A percentile compares a stretch with the other conserved stretches of the same genome.
phyloP scores from a whole-genome alignment of 371 early-diverging fungal species.

The Mortierella sp. region DNA sequence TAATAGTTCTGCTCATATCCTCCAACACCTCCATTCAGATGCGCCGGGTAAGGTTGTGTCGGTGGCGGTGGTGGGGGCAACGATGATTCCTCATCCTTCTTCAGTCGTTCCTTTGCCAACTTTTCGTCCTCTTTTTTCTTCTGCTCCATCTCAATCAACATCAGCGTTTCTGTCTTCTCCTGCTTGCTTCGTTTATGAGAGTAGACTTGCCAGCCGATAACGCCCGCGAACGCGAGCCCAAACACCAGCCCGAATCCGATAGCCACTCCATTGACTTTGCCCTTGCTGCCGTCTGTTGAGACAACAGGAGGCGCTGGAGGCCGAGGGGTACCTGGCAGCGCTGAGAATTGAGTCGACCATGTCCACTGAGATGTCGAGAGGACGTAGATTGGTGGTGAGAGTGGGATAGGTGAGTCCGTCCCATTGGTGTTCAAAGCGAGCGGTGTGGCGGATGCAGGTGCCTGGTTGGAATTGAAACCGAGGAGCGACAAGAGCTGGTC shows the following conservation, averaged over 20 bases:
- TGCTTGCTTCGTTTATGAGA: slow-evolving; percentile 25
- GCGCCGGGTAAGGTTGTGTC: slow-evolving; percentile 16
- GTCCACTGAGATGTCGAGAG: slow-evolving; percentile 29
- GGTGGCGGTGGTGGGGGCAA: slow-evolving; percentile 19
- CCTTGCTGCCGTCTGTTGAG: slow-evolving; percentile 22
- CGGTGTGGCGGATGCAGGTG: slow-evolving; percentile 21
- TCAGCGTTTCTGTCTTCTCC: slow-evolving; percentile 28
- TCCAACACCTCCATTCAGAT: background rate
- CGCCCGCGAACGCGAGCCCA: slow-evolving; percentile 26
- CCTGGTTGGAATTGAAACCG: slow-evolving; percentile 44
- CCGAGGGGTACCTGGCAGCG: slow-evolving; percentile 27
- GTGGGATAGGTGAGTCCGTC: slow-evolving; percentile 5
- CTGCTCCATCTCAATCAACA: slow-evolving; percentile 34
- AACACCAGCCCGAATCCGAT: slow-evolving; percentile 43
- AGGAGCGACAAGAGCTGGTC: slow-evolving; percentile 47
- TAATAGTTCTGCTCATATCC: background rate
- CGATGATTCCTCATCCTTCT: slow-evolving; percentile 11
- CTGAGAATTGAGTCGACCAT: slow-evolving; percentile 35
- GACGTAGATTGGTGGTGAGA: slow-evolving; percentile 34
- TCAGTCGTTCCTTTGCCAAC: slow-evolving; percentile 19
- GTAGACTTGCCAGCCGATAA: slow-evolving; percentile 33
- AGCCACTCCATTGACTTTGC: slow-evolving; percentile 32
- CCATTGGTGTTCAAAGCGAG: background rate
- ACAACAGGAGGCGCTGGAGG: slow-evolving; percentile 37
- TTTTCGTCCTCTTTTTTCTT: slow-evolving; percentile 26